phyloP scores from a whole-genome alignment of 257 asterid species.

The Galeopsis tetrahit region DNA sequence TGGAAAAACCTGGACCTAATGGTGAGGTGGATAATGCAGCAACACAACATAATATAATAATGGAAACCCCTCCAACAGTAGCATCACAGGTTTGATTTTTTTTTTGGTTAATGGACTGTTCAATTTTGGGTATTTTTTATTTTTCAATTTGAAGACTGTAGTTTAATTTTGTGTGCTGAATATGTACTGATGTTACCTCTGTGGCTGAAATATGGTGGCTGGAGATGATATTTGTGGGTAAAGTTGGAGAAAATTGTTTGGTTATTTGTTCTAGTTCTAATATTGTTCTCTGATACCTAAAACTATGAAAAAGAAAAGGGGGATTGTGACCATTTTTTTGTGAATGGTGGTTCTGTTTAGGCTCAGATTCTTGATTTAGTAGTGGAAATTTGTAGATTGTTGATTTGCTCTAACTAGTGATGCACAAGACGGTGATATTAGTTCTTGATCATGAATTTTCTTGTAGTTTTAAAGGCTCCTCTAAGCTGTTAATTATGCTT shows the following conservation, averaged over 20 bases:
- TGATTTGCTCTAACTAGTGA: neutral
- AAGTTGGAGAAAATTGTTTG: conserved; percentile 5
- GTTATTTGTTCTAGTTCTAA: conserved; percentile 5
- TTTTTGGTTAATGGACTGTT: conserved; percentile 25
- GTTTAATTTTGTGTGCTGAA: conserved; percentile 1
- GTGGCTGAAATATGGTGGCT: conserved; percentile 28
- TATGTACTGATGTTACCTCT: conserved; percentile 25
- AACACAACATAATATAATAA: conserved; percentile 22
- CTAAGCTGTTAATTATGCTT: conserved; percentile 22
- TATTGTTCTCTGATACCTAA: neutral
- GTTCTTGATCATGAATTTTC: neutral
- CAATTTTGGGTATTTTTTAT: neutral
- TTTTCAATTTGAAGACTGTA: neutral
- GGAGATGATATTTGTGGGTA: neutral
- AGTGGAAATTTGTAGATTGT: conserved; percentile 7
- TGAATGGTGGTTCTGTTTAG: conserved; percentile 7
- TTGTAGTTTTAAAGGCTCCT: conserved; percentile 5
- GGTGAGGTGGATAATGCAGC: conserved; percentile 33
- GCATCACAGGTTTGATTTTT: conserved; percentile 39
- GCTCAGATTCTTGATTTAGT: conserved; percentile 12
- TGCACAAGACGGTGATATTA: conserved; percentile 1
- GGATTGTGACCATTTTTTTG: conserved; percentile 3
- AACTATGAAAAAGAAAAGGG: neutral
- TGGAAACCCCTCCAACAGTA: conserved; percentile 32
- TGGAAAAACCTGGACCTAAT: conserved; percentile 37